Evolutionary conservation across 305 asterid species (phyloP).

Genomic region (Fraxinus sp.): DNA sequence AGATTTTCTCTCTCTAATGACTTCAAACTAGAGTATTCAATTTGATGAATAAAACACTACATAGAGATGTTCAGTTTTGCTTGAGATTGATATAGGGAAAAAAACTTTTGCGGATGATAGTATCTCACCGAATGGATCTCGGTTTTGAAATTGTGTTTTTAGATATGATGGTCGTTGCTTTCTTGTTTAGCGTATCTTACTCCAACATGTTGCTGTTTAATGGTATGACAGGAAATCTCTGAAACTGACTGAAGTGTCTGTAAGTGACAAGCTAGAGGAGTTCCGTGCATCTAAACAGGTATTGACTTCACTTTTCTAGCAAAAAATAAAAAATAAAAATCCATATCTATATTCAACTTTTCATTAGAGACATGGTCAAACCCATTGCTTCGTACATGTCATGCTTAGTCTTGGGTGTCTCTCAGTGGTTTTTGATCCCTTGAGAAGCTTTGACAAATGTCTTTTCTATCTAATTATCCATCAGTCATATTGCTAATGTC

Average conservation of each 20-base stretch:
- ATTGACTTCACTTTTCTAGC: constrained; percentile 24
- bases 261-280: constrained; percentile 87
- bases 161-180: background rate
- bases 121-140: background rate
- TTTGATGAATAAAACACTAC: background rate
- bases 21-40: background rate
- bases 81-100: background rate
- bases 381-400: background rate
- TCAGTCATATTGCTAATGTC: background rate
- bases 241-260: constrained; percentile 82
- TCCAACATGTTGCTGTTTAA: constrained; percentile 17
- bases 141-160: background rate
- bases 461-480: background rate
- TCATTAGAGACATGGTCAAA: background rate
- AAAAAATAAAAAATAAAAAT: background rate
- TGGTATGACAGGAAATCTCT: constrained; percentile 41
- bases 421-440: background rate
- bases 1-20: background rate
- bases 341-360: background rate
- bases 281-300: constrained; percentile 98
- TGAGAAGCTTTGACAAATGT: constrained; percentile 8
- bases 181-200: constrained; percentile 1
- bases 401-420: background rate
- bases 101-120: background rate
- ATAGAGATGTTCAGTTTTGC: background rate